Evolutionary conservation across 371 early-diverging fungal species (phyloP), one percentile per base, ranked within the genome.

Genomic region (Lichtheimia corymbifera): DNA sequence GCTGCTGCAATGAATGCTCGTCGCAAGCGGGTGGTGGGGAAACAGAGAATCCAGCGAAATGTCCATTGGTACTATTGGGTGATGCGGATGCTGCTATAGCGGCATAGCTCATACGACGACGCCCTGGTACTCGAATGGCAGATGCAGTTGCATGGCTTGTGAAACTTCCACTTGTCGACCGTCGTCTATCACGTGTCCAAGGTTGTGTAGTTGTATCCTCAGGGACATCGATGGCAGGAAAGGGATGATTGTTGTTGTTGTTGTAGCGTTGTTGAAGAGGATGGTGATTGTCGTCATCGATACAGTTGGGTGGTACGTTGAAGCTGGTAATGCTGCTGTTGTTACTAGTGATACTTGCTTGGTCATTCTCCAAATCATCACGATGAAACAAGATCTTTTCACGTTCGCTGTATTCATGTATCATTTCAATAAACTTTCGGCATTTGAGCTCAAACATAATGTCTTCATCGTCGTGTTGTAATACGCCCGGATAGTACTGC

Each of bases 401-500:
- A 24, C 50, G 53, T 30, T 57, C 56, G 9, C 24, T 61, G 44
- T 59, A 71, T 35, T 64, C 56, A 44, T 77, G 64, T 35, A 93
- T 85, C 78, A 93, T 83, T 76, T 95, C 95, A 11, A 95, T 73
- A 68, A 95, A 95, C 65, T 91, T 86, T 43, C 85, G 89, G 65
- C 95, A 93, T 24, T 85, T 76, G 27, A 97, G 79, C 56, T 85
- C 84, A 60, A 95, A 92, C 35, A 77, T 63, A 45, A 94, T 74
- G 50, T 83, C 58, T 41, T 47, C 27, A n/a, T 47, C 40, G n/a
- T 27, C 20, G 13, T 67, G 64, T 7, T 68, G 52, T 12, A 93
- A 75, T 15, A 94, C 75, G 0, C 53, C 63, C 1, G 94, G 91
- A 67, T 87, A 93, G 43, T 77, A 72, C 5, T 70, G 54, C 28